phyloP scores from a whole-genome alignment of 1,284 basidiomycete genomes.

The Irpex lacteus region DNA sequence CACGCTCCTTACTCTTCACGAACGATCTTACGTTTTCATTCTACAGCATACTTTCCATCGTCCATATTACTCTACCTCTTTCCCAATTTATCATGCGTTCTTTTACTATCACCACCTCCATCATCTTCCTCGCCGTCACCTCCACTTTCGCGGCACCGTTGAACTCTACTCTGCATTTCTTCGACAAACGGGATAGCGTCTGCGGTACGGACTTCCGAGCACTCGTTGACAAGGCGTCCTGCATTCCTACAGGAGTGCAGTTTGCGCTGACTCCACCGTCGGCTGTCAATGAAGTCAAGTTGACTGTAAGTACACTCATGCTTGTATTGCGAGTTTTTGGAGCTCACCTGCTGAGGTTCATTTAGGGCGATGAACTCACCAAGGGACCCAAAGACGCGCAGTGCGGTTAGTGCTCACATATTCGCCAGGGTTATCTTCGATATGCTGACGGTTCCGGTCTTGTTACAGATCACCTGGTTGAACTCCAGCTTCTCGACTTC shows the following conservation, averaged over 20 bases:
- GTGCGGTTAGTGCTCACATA: conserved; percentile 1
- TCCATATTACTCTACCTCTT: neutral
- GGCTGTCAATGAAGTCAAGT: neutral
- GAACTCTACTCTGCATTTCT: conserved; percentile 8
- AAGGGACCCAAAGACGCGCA: neutral
- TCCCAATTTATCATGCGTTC: neutral
- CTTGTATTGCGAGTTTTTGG: neutral
- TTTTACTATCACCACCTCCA: neutral
- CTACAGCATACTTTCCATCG: neutral
- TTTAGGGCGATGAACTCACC: neutral
- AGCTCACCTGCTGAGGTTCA: neutral
- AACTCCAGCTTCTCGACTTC: conserved; percentile 6
- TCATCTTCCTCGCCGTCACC: neutral
- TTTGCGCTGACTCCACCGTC: conserved; percentile 1
- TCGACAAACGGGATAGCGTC: conserved; percentile 8
- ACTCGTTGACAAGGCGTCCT: conserved; percentile 5
- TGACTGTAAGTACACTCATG: conserved; percentile 2
- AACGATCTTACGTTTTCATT: neutral
- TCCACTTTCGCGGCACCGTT: neutral
- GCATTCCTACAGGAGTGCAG: neutral
- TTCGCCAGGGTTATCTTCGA: neutral
- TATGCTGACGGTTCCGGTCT: neutral
- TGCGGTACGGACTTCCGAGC: conserved; percentile 7
- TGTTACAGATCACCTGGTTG: conserved; percentile 2
- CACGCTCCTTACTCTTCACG: neutral